A percentile compares a stretch with the other conserved stretches of the same genome.
Conservation (phyloP, 345 rosid species). For the Jatropha curcas region DNA sequence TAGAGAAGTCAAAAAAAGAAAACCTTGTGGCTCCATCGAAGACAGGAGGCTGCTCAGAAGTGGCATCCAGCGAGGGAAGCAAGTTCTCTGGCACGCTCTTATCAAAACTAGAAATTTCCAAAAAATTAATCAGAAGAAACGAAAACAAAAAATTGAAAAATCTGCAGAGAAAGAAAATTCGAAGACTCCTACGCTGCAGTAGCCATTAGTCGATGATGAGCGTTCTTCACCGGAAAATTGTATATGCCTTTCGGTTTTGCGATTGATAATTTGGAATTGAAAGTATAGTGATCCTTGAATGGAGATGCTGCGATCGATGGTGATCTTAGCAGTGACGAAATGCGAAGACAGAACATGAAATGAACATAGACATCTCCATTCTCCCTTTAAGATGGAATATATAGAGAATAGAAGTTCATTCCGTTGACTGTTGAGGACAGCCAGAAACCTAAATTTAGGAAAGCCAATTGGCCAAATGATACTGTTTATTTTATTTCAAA, state of each 20-base stretch:
- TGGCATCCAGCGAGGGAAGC: constrained; percentile 48
- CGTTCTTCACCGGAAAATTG: background rate
- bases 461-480: too few relatives aligned
- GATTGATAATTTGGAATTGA: background rate
- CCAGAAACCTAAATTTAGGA: too few relatives aligned
- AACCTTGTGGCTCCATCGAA: constrained; percentile 80
- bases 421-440: too few relatives aligned
- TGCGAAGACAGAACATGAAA: too few relatives aligned
- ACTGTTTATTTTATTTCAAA: too few relatives aligned
- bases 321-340: background rate
- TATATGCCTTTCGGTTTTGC: background rate
- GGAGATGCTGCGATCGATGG: background rate
- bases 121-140: background rate
- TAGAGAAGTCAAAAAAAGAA: background rate
- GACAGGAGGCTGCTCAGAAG: constrained; percentile 61
- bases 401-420: too few relatives aligned
- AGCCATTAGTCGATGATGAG: background rate
- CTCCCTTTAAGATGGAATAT: too few relatives aligned
- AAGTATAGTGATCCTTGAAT: too few relatives aligned
- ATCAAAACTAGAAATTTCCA: constrained; percentile 16
- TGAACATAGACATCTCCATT: too few relatives aligned
- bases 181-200: background rate
- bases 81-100: constrained; percentile 45
- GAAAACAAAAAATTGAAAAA: background rate
- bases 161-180: background rate